Percentiles rank a stretch among this genome's conserved stretches.
These are phyloP conservation scores for Chlorella ohadii DNA, from an alignment of 139 green algal species.

Conservation along the genomic window DNA sequence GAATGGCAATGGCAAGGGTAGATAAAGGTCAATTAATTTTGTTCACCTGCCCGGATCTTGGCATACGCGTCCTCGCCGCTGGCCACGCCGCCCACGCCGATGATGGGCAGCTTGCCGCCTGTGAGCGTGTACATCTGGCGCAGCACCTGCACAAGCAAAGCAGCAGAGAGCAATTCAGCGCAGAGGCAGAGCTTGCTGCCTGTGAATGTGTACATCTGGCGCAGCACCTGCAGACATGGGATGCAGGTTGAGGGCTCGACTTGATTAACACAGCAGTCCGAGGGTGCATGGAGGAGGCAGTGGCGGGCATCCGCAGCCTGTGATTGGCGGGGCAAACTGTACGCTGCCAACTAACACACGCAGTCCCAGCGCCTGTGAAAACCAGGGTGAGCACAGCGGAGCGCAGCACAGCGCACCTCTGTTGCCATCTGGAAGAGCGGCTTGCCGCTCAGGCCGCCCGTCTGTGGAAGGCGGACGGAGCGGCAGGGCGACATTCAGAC, in stretches of 20 bases:
- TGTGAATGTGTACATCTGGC: constrained; percentile 93
- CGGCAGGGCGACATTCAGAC: neutral
- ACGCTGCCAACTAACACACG: too few relatives aligned
- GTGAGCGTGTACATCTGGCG: constrained; percentile 93
- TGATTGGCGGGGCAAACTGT: too few relatives aligned
- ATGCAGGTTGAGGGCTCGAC: too few relatives aligned
- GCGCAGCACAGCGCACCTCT: too few relatives aligned
- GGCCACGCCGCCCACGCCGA: constrained; percentile 91
- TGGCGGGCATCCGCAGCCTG: too few relatives aligned
- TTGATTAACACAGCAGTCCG: too few relatives aligned
- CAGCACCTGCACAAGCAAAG: constrained; percentile 52
- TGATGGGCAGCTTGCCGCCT: constrained; percentile 85
- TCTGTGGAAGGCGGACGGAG: constrained; percentile 50
- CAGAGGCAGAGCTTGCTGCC: constrained; percentile 85
- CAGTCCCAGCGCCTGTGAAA: too few relatives aligned
- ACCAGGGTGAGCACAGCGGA: too few relatives aligned
- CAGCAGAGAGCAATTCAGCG: too few relatives aligned
- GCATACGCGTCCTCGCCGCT: constrained; percentile 90
- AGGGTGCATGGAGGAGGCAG: too few relatives aligned
- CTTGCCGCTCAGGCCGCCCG: constrained; percentile 87
- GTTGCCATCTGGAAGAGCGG: constrained; percentile 89
- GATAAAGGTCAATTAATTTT: too few relatives aligned
- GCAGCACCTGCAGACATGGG: constrained; percentile 67
- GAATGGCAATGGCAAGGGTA: too few relatives aligned
- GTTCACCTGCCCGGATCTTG: constrained; percentile 91